phyloP scores from a whole-genome alignment of 768 basidiomycete species.

The Tremella yokohamensis region DNA sequence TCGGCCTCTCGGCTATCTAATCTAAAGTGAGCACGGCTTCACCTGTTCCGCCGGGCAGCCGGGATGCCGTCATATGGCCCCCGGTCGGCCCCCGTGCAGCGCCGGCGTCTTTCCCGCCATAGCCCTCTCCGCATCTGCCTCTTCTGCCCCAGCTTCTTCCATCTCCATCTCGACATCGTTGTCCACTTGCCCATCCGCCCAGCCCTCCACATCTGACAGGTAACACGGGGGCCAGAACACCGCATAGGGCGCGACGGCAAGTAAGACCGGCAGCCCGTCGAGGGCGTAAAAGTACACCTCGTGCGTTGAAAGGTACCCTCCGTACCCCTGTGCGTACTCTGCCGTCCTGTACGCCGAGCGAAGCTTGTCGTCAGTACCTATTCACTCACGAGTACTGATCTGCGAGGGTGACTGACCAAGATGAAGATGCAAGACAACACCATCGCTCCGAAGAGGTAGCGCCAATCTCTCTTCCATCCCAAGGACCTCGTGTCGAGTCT shows the following conservation, averaged over 20 bases:
- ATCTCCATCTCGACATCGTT: too few species aligned
- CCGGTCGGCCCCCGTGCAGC: too few species aligned
- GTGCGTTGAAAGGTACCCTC: constrained; percentile 59
- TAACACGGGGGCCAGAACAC: constrained; percentile 62
- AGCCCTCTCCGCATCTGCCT: too few species aligned
- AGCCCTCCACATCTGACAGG: constrained; percentile 9
- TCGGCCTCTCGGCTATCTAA: too few species aligned
- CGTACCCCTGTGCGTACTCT: constrained; percentile 63
- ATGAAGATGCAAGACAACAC: constrained; percentile 62
- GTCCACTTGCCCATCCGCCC: too few species aligned
- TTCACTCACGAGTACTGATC: too few species aligned
- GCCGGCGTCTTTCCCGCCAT: too few species aligned
- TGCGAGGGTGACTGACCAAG: constrained; percentile 54
- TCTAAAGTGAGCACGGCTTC: too few species aligned
- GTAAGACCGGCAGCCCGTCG: constrained; percentile 64
- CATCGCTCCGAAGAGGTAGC: constrained; percentile 57
- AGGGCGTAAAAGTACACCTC: constrained; percentile 66
- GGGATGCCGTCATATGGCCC: too few species aligned
- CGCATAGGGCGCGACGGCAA: constrained; percentile 61
- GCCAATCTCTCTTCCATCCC: constrained; percentile 55
- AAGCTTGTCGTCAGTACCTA: constrained; percentile 45
- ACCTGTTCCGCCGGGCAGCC: too few species aligned
- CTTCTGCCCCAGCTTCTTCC: too few species aligned
- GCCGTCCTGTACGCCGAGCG: constrained; percentile 62
- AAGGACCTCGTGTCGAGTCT: neutral